These are phyloP conservation scores for Vachellia collinsii DNA, from an alignment of 306 rosid species.

Conservation along the genomic window DNA sequence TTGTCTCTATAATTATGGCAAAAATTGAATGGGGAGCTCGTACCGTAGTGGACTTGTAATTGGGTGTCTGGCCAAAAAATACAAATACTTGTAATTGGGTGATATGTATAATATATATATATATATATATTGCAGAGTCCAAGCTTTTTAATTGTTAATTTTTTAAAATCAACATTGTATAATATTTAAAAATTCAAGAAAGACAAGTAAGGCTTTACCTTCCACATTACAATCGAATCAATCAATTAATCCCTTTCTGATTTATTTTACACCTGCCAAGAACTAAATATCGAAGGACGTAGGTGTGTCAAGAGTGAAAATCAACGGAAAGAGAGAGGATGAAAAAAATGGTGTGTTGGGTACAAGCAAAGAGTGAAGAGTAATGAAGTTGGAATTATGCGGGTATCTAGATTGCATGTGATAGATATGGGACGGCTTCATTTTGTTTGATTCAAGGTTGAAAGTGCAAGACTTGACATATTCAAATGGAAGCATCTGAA, in stretches of 20 bases:
- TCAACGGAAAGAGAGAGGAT: neutral
- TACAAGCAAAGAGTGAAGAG: neutral
- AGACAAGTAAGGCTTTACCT: neutral
- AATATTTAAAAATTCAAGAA: neutral
- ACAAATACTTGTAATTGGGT: neutral
- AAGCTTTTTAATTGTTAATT: neutral
- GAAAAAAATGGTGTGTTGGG: neutral
- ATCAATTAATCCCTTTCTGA: neutral
- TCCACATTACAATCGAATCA: neutral
- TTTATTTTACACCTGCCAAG: neutral
- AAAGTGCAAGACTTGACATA: slow-evolving; percentile 35
- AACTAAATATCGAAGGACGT: neutral
- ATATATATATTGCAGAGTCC: neutral
- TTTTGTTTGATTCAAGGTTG: slow-evolving; percentile 45
- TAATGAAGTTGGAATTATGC: slow-evolving; percentile 38
- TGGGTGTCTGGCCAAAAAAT: too few relatives aligned
- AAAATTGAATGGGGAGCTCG: slow-evolving; percentile 34
- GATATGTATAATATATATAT: neutral
- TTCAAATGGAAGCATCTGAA: slow-evolving; percentile 32
- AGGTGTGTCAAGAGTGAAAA: neutral
- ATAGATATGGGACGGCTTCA: slow-evolving; percentile 37
- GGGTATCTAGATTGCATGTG: slow-evolving; percentile 16
- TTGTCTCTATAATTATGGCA: neutral
- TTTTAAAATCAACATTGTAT: neutral
- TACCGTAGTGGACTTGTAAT: neutral